Percentiles rank a stretch among this genome's conserved stretches.
Conservation (phyloP, 2,329 filamentous ascomycete genomes). For the Myriangium duriaei region DNA sequence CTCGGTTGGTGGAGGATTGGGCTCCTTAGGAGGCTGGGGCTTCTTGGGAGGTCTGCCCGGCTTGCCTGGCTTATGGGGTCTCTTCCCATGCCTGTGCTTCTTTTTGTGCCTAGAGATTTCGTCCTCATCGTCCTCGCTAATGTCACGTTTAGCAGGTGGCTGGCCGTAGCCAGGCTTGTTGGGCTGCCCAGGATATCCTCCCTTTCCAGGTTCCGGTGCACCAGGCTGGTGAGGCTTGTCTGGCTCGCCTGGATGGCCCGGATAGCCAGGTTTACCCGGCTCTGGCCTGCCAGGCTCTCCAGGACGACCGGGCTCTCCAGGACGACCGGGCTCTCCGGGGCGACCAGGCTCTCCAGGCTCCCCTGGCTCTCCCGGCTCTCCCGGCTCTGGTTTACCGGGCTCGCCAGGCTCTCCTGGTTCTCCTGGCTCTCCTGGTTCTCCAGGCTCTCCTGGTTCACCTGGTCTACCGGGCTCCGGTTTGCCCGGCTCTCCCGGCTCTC, state of each 20-base stretch:
- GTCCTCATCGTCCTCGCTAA: no score
- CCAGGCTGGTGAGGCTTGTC: neutral
- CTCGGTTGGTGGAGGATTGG: no score
- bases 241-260: neutral
- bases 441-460: no score
- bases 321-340: neutral
- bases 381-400: neutral
- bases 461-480: no score
- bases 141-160: neutral
- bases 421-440: neutral
- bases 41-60: no score
- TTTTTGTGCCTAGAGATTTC: no score
- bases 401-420: neutral
- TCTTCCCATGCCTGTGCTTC: no score
- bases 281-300: neutral
- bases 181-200: neutral
- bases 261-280: neutral
- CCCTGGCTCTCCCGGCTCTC: neutral
- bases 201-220: neutral
- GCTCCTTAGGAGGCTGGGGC: no score
- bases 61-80: no score
- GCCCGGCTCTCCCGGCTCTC: no score
- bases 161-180: neutral
- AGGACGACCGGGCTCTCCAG: neutral
- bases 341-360: neutral